A percentile compares a stretch with the other conserved stretches of the same genome.
phyloP scores from a whole-genome alignment of 768 basidiomycete species.

The Crassisporium funariophilum region DNA sequence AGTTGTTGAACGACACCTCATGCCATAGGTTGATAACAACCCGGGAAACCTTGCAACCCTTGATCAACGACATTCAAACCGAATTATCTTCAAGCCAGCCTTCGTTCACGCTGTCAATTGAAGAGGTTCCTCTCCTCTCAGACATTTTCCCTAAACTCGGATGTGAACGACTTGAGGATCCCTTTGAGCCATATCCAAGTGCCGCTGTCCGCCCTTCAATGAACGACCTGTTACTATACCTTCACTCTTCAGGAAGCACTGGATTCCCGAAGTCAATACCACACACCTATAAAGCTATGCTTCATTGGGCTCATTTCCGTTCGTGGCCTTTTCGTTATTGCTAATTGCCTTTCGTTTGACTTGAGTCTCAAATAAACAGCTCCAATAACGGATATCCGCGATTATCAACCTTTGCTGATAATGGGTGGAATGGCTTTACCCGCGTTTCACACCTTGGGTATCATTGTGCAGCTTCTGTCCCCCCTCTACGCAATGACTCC shows the following conservation, averaged over 20 bases:
- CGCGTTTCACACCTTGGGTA: slow-evolving; percentile 40
- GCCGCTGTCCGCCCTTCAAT: slow-evolving; percentile 14
- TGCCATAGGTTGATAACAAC: slow-evolving; percentile 43
- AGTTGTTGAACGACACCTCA: slow-evolving; percentile 37
- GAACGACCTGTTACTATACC: slow-evolving; percentile 33
- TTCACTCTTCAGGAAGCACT: slow-evolving; percentile 54
- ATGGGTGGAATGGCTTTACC: slow-evolving; percentile 36
- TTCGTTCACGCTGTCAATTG: slow-evolving; percentile 23
- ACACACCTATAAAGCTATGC: slow-evolving; percentile 29
- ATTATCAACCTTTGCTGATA: slow-evolving; percentile 18
- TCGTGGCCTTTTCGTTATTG: slow-evolving; percentile 13
- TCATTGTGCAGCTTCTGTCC: slow-evolving; percentile 21
- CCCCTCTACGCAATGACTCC: too few relatives aligned
- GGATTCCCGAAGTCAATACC: slow-evolving; percentile 47
- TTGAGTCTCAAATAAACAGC: slow-evolving; percentile 14
- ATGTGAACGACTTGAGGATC: slow-evolving; percentile 28
- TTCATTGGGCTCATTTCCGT: slow-evolving; percentile 40
- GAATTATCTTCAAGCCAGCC: slow-evolving; percentile 22
- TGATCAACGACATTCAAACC: slow-evolving; percentile 30
- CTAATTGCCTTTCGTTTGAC: slow-evolving; percentile 3
- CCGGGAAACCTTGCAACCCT: slow-evolving; percentile 22
- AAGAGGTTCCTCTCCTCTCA: slow-evolving; percentile 33
- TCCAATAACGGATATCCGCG: slow-evolving; percentile 16
- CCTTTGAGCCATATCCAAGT: slow-evolving; percentile 31
- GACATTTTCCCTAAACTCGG: slow-evolving; percentile 44